Percentiles rank a stretch among this genome's conserved stretches.
phyloP scores from a whole-genome alignment of 768 basidiomycete species.

The Collybia nuda region DNA sequence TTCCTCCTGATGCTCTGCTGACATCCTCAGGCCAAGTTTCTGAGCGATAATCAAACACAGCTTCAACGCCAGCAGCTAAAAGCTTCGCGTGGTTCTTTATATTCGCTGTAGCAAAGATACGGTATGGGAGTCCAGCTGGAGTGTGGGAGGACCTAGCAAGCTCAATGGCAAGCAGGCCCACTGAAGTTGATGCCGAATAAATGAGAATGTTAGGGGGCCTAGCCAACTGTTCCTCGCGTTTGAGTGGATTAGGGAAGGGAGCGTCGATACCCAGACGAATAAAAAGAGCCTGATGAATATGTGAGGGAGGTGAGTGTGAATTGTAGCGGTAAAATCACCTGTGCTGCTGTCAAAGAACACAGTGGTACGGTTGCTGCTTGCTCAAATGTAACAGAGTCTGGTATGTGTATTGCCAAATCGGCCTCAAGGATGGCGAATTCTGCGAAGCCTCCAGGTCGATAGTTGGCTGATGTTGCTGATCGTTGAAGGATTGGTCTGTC shows the following conservation, averaged over 20 bases:
- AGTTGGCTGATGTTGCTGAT: too few relatives aligned
- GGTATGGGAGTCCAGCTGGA: slow-evolving; percentile 20
- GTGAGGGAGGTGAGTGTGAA: too few relatives aligned
- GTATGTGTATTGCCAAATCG: too few relatives aligned
- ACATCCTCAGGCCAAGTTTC: slow-evolving; percentile 29
- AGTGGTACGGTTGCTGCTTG: too few relatives aligned
- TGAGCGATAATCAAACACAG: slow-evolving; percentile 29
- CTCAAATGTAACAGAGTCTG: too few relatives aligned
- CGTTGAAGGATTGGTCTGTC: too few relatives aligned
- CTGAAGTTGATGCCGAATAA: slow-evolving; percentile 32
- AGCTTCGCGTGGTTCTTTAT: slow-evolving; percentile 26
- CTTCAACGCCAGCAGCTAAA: slow-evolving; percentile 25
- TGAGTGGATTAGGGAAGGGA: slow-evolving; percentile 25
- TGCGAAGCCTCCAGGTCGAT: too few relatives aligned
- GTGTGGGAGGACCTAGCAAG: slow-evolving; percentile 23
- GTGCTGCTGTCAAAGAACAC: too few relatives aligned
- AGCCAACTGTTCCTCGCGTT: slow-evolving; percentile 7
- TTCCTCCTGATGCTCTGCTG: slow-evolving; percentile 22
- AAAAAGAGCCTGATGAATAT: too few relatives aligned
- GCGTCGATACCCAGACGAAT: too few relatives aligned
- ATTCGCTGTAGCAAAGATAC: slow-evolving; percentile 29
- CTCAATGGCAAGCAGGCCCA: slow-evolving; percentile 30
- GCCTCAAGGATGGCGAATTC: too few relatives aligned
- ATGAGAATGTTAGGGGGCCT: slow-evolving; percentile 24
- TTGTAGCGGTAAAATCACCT: too few relatives aligned